Evolutionary conservation across 768 basidiomycete species (phyloP).

Genomic region (Xerocomellus chrysenteron): DNA sequence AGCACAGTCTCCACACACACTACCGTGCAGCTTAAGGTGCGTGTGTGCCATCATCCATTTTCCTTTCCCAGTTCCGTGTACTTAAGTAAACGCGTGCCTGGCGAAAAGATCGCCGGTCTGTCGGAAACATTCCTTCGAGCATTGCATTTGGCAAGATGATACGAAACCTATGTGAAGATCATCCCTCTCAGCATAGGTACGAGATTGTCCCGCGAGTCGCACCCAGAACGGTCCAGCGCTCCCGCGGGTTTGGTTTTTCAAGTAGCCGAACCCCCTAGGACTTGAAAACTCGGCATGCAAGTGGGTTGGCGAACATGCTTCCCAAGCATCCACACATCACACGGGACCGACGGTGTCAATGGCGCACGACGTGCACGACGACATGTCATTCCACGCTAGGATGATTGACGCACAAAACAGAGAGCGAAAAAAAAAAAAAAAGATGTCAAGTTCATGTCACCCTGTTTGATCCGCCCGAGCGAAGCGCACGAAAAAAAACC

Average conservation of each 20-base stretch:
- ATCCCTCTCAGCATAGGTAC: slow-evolving; percentile 3
- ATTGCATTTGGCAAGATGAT: background rate
- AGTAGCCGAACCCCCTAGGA: background rate
- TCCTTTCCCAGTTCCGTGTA: background rate
- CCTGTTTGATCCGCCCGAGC: background rate
- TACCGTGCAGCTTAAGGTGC: too few relatives aligned
- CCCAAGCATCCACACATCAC: background rate
- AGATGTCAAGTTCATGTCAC: background rate
- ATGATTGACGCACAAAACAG: too few relatives aligned
- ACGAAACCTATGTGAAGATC: slow-evolving; percentile 4
- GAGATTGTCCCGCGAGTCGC: slow-evolving; percentile 9
- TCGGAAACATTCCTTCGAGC: slow-evolving; percentile 16
- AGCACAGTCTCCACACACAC: background rate
- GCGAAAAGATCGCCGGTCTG: slow-evolving; percentile 4
- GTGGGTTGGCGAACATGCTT: background rate
- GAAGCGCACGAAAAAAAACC: background rate
- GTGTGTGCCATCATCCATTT: background rate
- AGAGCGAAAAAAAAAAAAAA: background rate
- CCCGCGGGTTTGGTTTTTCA: background rate
- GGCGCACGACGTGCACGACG: background rate
- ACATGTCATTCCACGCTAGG: background rate
- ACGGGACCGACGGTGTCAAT: background rate
- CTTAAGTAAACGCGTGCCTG: background rate
- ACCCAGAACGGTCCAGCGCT: background rate
- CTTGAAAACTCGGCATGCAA: background rate